Evolutionary conservation across 2,329 filamentous ascomycete genomes (phyloP).

Genomic region (Cladosporium sphaerospermum): DNA sequence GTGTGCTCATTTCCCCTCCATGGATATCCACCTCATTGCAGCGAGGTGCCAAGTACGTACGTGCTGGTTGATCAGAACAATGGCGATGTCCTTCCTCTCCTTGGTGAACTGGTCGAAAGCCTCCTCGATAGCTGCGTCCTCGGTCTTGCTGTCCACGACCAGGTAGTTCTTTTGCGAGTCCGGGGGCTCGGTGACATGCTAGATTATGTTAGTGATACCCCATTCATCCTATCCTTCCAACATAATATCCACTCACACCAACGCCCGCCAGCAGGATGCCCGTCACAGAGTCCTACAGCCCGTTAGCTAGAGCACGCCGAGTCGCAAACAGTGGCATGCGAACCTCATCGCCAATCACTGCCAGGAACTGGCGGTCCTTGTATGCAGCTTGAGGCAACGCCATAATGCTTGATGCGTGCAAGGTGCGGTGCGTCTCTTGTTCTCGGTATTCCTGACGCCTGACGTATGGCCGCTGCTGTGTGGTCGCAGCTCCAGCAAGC

Average conservation of each 20-base stretch:
- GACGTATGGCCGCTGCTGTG: constrained; percentile 5
- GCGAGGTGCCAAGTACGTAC: constrained; percentile 44
- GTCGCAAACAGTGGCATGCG: neutral
- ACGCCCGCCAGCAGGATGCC: constrained; percentile 92
- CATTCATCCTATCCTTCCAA: neutral
- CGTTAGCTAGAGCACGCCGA: constrained; percentile 19
- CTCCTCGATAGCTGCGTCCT: constrained; percentile 77
- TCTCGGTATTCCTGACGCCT: neutral
- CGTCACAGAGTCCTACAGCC: constrained; percentile 79
- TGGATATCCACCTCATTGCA: neutral
- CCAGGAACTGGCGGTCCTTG: constrained; percentile 87
- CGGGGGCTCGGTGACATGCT: constrained; percentile 87
- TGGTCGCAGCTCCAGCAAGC: neutral
- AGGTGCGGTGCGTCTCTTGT: neutral
- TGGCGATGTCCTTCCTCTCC: constrained; percentile 91
- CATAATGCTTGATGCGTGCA: constrained; percentile 38
- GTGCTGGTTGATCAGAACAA: constrained; percentile 96
- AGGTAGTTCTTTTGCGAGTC: constrained; percentile 97
- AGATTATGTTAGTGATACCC: neutral
- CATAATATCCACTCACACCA: constrained; percentile 56
- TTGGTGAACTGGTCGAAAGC: constrained; percentile 85
- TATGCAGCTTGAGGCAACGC: constrained; percentile 54
- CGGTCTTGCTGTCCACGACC: constrained; percentile 90
- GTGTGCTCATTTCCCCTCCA: neutral
- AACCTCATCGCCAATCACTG: constrained; percentile 96